phyloP scores from a whole-genome alignment of 1,284 basidiomycete species.

The Ganoderma resinaceum region DNA sequence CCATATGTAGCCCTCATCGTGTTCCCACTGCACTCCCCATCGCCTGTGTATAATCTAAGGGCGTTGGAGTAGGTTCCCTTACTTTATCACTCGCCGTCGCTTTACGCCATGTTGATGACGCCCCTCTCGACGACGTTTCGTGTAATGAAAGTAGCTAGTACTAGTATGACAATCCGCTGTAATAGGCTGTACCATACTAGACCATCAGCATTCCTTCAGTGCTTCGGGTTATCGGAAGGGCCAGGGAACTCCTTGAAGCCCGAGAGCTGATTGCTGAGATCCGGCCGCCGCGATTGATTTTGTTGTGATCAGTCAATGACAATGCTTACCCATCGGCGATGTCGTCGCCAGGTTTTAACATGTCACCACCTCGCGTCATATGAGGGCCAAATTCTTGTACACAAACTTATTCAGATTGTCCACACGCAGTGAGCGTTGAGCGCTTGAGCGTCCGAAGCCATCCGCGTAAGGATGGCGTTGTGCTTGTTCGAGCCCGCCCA shows the following conservation, averaged over 20 bases:
- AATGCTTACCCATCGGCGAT: neutral
- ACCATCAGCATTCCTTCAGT: neutral
- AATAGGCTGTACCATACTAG: neutral
- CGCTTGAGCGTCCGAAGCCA: neutral
- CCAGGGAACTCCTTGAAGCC: too few species aligned
- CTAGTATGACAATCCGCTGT: neutral
- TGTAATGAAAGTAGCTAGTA: slow-evolving; percentile 12
- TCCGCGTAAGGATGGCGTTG: neutral
- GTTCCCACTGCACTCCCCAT: neutral
- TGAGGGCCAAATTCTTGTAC: neutral
- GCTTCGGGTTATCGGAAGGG: neutral
- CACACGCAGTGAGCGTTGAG: neutral
- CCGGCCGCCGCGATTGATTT: neutral
- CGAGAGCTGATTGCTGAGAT: too few species aligned
- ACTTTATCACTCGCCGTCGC: neutral
- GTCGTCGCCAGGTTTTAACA: too few species aligned
- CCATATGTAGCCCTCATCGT: slow-evolving; percentile 3
- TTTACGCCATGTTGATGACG: slow-evolving; percentile 5
- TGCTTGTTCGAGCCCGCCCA: neutral
- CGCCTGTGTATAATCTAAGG: slow-evolving; percentile 6
- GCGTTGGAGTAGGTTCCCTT: neutral
- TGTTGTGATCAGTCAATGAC: neutral
- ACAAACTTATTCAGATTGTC: too few species aligned
- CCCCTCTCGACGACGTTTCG: slow-evolving; percentile 8
- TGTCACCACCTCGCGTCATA: slow-evolving; percentile 14